These are phyloP conservation scores for Fusarium pilosicola DNA, from an alignment of 2,329 filamentous ascomycete species.

Conservation along the genomic window DNA sequence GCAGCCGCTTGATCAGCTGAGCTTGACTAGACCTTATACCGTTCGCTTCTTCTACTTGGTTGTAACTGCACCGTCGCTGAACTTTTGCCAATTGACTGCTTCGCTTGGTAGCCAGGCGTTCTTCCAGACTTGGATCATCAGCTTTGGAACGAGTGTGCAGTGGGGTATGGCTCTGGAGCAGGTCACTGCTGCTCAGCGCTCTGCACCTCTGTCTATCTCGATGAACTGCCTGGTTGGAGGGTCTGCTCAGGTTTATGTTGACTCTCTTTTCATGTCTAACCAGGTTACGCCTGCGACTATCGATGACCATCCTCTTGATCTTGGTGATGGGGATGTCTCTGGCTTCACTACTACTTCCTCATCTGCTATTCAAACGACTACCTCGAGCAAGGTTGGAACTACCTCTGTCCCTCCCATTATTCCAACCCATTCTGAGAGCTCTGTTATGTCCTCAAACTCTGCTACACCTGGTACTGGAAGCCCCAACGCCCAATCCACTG, in stretches of 20 bases:
- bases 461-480: background rate
- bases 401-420: background rate
- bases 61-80: background rate
- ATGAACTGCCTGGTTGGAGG: slow-evolving; percentile 8
- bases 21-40: slow-evolving; percentile 15
- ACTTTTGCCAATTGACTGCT: slow-evolving; percentile 18
- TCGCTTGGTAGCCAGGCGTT: slow-evolving; percentile 14
- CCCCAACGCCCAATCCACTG: background rate
- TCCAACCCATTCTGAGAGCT: background rate
- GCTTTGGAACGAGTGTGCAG: background rate
- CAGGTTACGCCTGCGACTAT: slow-evolving; percentile 27
- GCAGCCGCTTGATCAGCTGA: slow-evolving; percentile 4
- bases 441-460: rapidly evolving
- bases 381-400: background rate
- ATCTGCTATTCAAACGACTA: background rate
- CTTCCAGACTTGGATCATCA: background rate
- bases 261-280: slow-evolving; percentile 34
- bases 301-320: slow-evolving; percentile 14
- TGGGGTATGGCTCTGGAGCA: slow-evolving; percentile 10
- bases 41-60: slow-evolving; percentile 25
- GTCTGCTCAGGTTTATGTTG: slow-evolving; percentile 14
- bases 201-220: background rate
- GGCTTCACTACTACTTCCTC: background rate
- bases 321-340: background rate
- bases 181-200: background rate